phyloP scores from a whole-genome alignment of 352 stramenopile genomes.

The Pythium graminicola region DNA sequence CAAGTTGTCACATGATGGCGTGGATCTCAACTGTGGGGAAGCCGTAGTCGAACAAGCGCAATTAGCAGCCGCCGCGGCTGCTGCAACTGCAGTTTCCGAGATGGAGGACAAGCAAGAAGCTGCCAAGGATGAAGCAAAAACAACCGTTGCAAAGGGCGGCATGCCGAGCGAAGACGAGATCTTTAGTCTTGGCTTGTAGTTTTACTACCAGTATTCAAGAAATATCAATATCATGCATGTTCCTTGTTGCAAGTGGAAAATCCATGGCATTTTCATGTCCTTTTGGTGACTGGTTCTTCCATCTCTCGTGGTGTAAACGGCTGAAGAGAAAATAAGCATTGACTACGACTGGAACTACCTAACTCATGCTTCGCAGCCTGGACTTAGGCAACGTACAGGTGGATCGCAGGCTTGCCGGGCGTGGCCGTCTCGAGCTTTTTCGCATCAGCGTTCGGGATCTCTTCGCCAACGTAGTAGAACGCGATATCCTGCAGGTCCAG shows the following conservation, averaged over 20 bases:
- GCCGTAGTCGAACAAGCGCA: conserved; percentile 12
- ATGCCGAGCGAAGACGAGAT: conserved; percentile 59
- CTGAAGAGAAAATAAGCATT: too few relatives aligned
- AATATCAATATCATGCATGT: conserved; percentile 2
- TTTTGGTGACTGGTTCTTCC: background rate
- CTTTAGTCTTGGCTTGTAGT: conserved; percentile 69
- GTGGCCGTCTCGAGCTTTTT: conserved; percentile 84
- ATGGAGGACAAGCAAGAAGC: too few relatives aligned
- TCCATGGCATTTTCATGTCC: background rate
- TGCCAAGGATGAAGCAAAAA: conserved; percentile 2
- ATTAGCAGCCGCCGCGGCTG: background rate
- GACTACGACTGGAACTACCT: background rate
- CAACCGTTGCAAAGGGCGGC: conserved; percentile 1
- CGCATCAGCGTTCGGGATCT: conserved; percentile 59
- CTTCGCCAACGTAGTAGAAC: conserved; percentile 75
- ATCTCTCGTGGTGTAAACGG: too few relatives aligned
- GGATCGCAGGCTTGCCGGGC: conserved; percentile 78
- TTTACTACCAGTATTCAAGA: background rate
- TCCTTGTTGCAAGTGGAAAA: background rate
- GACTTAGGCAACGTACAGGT: conserved; percentile 51
- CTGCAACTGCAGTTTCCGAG: background rate
- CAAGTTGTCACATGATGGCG: background rate
- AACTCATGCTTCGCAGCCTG: background rate
- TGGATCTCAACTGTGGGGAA: conserved; percentile 23
- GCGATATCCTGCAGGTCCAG: conserved; percentile 86